phyloP scores from a whole-genome alignment of 2,329 filamentous ascomycete genomes.

The Colletotrichum eremochloae region DNA sequence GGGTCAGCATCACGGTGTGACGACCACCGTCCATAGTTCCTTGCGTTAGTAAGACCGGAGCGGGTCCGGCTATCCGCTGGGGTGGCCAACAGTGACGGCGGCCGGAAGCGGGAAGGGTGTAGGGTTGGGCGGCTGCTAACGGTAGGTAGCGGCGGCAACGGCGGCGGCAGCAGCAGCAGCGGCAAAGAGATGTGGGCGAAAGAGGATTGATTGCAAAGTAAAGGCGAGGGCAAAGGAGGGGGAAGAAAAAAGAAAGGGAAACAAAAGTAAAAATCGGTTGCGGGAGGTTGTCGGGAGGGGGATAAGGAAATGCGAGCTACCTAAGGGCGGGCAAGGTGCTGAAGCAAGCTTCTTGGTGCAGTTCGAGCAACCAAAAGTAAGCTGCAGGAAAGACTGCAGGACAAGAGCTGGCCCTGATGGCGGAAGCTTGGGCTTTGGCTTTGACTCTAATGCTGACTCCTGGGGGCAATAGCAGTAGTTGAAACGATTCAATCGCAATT shows the following conservation, averaged over 20 bases:
- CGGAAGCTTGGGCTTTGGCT: slow-evolving; percentile 1
- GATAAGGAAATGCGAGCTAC: slow-evolving; percentile 27
- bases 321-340: slow-evolving; percentile 8
- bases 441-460: not conserved
- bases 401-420: not conserved
- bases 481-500: not conserved
- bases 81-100: slow-evolving; percentile 23
- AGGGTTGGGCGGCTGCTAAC: slow-evolving; percentile 22
- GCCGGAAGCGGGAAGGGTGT: slow-evolving; percentile 12
- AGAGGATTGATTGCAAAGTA: slow-evolving; percentile 3
- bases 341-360: slow-evolving; percentile 15
- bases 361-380: slow-evolving; percentile 18
- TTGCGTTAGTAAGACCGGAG: slow-evolving; percentile 29
- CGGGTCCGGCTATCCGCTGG: slow-evolving; percentile 40
- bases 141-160: not conserved
- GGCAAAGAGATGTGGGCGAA: not conserved
- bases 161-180: not conserved
- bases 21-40: slow-evolving; percentile 12
- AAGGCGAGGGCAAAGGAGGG: not conserved
- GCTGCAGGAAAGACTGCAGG: slow-evolving; percentile 8
- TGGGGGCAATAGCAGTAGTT: not conserved
- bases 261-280: not conserved
- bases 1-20: slow-evolving; percentile 10
- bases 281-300: slow-evolving; percentile 36
- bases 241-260: no score